Evolutionary conservation across 2,329 filamentous ascomycete species (phyloP), one percentile per base, ranked within the genome.

Genomic region (Venturia effusa): DNA sequence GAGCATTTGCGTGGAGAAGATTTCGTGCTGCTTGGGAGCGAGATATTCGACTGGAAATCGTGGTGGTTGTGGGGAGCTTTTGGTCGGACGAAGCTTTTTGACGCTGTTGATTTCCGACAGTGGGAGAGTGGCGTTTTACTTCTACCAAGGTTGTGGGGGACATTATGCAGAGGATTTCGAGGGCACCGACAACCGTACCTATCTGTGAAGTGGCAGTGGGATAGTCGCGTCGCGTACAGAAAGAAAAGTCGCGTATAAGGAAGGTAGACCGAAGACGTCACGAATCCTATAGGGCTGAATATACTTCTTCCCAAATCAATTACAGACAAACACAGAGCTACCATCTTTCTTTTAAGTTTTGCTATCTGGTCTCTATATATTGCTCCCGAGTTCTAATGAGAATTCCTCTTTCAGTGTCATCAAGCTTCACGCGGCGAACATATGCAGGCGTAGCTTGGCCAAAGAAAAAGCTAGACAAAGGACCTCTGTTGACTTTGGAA

Each of bases 381-480:
- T 7, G 5, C 19, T 5, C n/a, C 10, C 17, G 22, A 51, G 19
- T 3, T 34, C 51, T 57, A 57, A 57, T 57, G 51, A 57, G 13
- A 57, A 27, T n/a, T 30, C 15, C 37, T 39, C 37, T 11, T 39
- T 15, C 10, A 39, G 37, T 10, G 15, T 39, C 27, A 40, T 60
- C 34, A 43, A 43, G 22, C 24, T 40, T 60, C 59, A 60, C 59
- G 41, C 41, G 40, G 27, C 39, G 61, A 27, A 51, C 45, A 51
- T 54, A 62, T 43, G 41, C 61, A 45, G 51, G 40, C 24, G n/a
- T 30, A 34, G 40, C 61, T 32, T 24, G 43, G 17, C 41, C 59
- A 41, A 60, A 60, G 40, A 60, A 43, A 37, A 60, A 22, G 30
- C 34, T 60, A 39, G 40, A 43, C n/a, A 60, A 60, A 60, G 59